Evolutionary conservation across 768 basidiomycete genomes (phyloP), one percentile per base, ranked within the genome.

Genomic region (Cystoderma amianthinum): DNA sequence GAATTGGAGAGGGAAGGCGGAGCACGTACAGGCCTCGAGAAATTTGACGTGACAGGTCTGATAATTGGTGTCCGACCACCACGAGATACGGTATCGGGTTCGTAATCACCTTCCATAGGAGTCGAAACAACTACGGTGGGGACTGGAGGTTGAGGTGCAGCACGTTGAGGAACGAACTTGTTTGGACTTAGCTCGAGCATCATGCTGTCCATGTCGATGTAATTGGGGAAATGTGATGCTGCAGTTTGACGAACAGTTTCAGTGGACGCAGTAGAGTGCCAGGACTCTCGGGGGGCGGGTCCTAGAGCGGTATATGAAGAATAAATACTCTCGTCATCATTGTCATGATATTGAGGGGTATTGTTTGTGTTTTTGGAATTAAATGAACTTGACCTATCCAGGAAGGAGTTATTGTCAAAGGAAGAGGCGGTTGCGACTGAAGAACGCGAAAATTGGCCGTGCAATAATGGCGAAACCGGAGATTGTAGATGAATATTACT

Each of bases 121-220:
- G 67, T 68, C 10, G 80, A 80, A 25, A 83, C 63, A 39, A 83
- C 62, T 15, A 82, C 72, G 3, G 65, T 70, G 2, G 79, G 80
- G 19, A 78, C 51, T 15, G 52, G 44, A 13, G n/a, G 63, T 40
- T 48, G 47, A 33, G 38, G 45, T 36, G 34, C 34, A 32, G 34
- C 33, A 25, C 36, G 38, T 46, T 32, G 32, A 34, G 40, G 41
- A 35, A 15, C 36, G 15, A 41, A 42, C 21, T 25, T 50, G 32
- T 25, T 45, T 20, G 45, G 44, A 24, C 44, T n/a, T n/a, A 28
- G n/a, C 25, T 28, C 25, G 25, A 28, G 25, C 25, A 28, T 7
- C 25, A 28, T 28, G n/a, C 25, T 28, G 25, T 28, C 25, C 25
- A n/a, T 28, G 39, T 33, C 20, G 43, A 32, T 43, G 41, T 43